These are phyloP conservation scores for Pyrenophora graminea DNA, from an alignment of 2,329 filamentous ascomycete genomes.

Conservation along the genomic window DNA sequence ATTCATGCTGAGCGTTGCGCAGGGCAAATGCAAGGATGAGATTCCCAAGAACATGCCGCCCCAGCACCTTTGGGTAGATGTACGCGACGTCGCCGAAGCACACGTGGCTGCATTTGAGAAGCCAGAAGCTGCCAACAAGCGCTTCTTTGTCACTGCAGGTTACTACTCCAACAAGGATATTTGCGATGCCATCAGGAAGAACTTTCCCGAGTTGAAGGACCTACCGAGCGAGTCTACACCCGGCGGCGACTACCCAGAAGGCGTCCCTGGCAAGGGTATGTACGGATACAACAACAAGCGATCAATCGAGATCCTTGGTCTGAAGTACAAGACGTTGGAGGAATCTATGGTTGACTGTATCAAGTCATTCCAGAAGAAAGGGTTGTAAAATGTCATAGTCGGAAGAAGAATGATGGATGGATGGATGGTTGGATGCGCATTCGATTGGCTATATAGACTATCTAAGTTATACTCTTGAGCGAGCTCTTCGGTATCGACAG, in stretches of 20 bases:
- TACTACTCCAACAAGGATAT: constrained; percentile 66
- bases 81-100: constrained; percentile 62
- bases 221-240: constrained; percentile 52
- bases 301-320: constrained; percentile 60
- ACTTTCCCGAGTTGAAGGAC: constrained; percentile 59
- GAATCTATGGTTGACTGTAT: constrained; percentile 65
- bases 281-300: constrained; percentile 60
- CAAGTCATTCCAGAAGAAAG: constrained; percentile 63
- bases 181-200: constrained; percentile 58
- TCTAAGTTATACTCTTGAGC: constrained; percentile 9
- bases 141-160: constrained; percentile 65
- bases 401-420: neutral
- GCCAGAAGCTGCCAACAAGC: constrained; percentile 61
- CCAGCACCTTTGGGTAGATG: constrained; percentile 59
- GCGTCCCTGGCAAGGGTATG: constrained; percentile 48
- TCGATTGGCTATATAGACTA: constrained; percentile 18
- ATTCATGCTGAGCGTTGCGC: constrained; percentile 66
- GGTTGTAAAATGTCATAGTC: constrained; percentile 40
- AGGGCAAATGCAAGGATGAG: constrained; percentile 62
- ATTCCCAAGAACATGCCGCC: constrained; percentile 48
- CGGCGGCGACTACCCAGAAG: constrained; percentile 53
- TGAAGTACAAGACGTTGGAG: constrained; percentile 64
- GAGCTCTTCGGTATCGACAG: neutral
- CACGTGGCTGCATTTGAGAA: constrained; percentile 65
- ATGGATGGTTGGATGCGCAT: neutral